Evolutionary conservation across 176 grass and related monocot species (phyloP), one percentile per base, ranked within the genome.

Genomic region (Ensete ventricosum): DNA sequence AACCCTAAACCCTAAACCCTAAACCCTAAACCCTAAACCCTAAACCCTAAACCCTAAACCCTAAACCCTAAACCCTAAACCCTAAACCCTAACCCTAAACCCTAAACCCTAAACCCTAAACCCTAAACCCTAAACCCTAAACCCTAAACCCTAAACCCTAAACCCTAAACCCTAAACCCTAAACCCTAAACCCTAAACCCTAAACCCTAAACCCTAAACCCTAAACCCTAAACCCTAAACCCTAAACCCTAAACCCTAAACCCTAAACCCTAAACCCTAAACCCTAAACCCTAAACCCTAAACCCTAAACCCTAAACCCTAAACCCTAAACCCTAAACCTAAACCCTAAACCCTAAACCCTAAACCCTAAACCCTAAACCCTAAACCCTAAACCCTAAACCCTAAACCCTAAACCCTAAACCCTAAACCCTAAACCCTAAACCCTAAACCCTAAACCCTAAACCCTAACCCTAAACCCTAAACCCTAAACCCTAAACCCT

Each of bases 291-390:
- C 19, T 19, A 63, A 63, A n/a, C 59, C 59, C 59, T 63, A 63
- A 63, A 63, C 59, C 59, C 59, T 63, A 63, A 63, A 63, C 59
- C 59, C 59, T 63, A 63, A 63, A 63, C 59, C 59, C 59, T 63
- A 63, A 63, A 63, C 59, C 59, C 59, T 63, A 63, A 63, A 63
- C 59, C 59, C 59, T 63, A 63, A 55, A 55, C 54, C 54, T 1
- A 2, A 55, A 55, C 2, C 54, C 54, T 1, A 1, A 63, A 63
- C 59, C 59, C 59, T 23, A 63, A 63, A 63, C 59, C 59, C 59
- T 63, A 63, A 63, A 63, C 59, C 59, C 59, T 63, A 63, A 63
- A 63, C 59, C 59, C 59, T 63, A 63, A 63, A 63, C 59, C 59
- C 59, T 63, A 63, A 55, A 55, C 54, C 54, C 54, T 55, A 63